These are phyloP conservation scores for Xanthoceras sorbifolium DNA, from an alignment of 345 rosid species.

Conservation along the genomic window DNA sequence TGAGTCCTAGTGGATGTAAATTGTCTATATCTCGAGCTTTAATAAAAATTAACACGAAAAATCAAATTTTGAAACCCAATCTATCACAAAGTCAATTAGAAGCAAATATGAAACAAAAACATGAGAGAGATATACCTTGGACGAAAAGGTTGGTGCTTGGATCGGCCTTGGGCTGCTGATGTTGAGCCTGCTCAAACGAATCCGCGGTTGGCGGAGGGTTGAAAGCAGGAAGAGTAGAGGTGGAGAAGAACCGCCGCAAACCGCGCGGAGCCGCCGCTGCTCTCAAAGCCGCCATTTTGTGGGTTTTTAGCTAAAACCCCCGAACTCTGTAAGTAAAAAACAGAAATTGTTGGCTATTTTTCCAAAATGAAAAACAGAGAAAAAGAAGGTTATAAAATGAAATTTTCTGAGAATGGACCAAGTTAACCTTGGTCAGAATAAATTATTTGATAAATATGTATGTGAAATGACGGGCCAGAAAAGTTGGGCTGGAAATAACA, in stretches of 20 bases:
- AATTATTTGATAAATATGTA: not conserved
- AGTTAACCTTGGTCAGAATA: not conserved
- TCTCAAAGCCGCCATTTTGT: conserved; percentile 35
- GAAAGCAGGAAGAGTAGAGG: conserved; percentile 40
- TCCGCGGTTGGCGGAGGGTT: conserved; percentile 28
- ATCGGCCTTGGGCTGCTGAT: conserved; percentile 49
- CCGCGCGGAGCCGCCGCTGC: conserved; percentile 44
- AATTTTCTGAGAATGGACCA: not conserved
- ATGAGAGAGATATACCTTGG: conserved; percentile 41
- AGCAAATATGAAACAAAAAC: not conserved
- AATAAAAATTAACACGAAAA: not conserved
- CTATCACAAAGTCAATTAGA: not conserved
- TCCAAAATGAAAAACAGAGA: too few species aligned
- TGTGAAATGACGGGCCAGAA: not conserved
- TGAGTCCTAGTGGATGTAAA: not conserved
- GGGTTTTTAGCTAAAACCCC: conserved; percentile 29
- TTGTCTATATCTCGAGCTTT: not conserved
- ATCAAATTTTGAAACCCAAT: not conserved
- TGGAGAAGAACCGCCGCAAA: conserved; percentile 52
- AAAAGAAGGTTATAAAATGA: not conserved
- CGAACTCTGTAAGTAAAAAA: too few species aligned
- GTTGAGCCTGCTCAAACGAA: conserved; percentile 21
- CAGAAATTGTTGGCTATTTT: not conserved
- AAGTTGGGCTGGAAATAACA: not conserved
- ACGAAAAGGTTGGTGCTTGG: conserved; percentile 81